phyloP scores from a whole-genome alignment of 306 rosid genomes.

The Mimosa pudica region DNA sequence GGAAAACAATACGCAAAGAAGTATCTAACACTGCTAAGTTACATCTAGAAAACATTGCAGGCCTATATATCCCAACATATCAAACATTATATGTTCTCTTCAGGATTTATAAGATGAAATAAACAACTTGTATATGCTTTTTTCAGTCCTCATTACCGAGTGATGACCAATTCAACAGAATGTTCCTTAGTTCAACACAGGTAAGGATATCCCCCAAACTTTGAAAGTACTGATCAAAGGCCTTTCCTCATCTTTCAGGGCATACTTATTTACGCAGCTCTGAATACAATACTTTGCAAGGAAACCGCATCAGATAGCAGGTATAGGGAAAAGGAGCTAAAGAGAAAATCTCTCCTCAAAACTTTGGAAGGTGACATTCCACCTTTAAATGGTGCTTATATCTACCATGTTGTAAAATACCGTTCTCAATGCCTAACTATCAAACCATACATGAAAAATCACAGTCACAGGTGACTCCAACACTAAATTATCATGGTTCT shows the following conservation, averaged over 20 bases:
- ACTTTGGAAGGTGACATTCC: neutral
- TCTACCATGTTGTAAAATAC: neutral
- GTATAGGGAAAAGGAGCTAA: neutral
- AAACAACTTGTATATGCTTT: neutral
- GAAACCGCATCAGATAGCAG: neutral
- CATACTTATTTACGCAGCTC: neutral
- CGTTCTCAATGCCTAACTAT: neutral
- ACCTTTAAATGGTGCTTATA: neutral
- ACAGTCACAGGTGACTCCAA: neutral
- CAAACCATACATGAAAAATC: neutral
- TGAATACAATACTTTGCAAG: neutral
- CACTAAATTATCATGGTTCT: neutral
- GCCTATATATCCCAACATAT: neutral
- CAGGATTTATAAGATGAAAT: neutral
- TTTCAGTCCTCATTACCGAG: neutral
- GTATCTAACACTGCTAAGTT: neutral
- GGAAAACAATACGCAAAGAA: neutral
- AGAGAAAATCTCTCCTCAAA: neutral
- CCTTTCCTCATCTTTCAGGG: conserved; percentile 3
- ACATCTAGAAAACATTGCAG: neutral
- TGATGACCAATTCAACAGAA: neutral
- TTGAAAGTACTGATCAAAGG: neutral
- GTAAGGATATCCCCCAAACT: neutral
- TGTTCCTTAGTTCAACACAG: neutral
- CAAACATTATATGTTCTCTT: neutral